Percentiles rank a stretch among this genome's conserved stretches.
phyloP scores from a whole-genome alignment of 2,329 filamentous ascomycete genomes.

The Calonectria pseudoturangicola region DNA sequence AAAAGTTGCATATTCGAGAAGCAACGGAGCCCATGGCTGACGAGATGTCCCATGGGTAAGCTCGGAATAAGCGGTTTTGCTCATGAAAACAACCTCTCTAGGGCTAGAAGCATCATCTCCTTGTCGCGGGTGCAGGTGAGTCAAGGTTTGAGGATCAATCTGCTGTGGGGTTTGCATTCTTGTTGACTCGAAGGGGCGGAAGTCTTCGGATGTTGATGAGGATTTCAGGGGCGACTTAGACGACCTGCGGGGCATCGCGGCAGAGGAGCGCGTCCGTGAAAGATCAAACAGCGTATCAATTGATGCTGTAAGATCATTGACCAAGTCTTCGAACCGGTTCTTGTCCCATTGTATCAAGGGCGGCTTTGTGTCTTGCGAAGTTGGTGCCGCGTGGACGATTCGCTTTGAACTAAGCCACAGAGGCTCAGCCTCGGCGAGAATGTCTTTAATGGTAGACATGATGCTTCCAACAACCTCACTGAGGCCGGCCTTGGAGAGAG shows the following conservation, averaged over 20 bases:
- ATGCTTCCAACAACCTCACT: constrained; percentile 87
- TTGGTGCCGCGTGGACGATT: constrained; percentile 61
- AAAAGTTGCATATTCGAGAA: constrained; percentile 83
- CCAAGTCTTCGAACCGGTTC: constrained; percentile 83
- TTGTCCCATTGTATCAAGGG: constrained; percentile 80
- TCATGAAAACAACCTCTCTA: constrained; percentile 70
- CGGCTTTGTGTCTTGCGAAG: constrained; percentile 71
- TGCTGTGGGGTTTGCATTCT: constrained; percentile 77
- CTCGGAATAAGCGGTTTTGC: constrained; percentile 71
- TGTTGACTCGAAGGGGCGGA: constrained; percentile 74
- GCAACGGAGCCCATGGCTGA: constrained; percentile 72
- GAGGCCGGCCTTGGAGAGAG: constrained; percentile 82
- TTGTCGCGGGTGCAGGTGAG: constrained; percentile 66
- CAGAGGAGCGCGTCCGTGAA: constrained; percentile 77
- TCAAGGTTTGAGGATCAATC: constrained; percentile 73
- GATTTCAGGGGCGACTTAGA: constrained; percentile 61
- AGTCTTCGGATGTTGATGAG: constrained; percentile 64
- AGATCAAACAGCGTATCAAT: constrained; percentile 88
- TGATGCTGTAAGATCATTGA: constrained; percentile 83
- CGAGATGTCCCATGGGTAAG: constrained; percentile 64
- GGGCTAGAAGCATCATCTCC: constrained; percentile 57
- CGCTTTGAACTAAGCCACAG: constrained; percentile 79
- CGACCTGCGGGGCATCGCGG: constrained; percentile 57
- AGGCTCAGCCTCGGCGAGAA: constrained; percentile 83
- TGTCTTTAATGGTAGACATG: constrained; percentile 87